Base-by-base conservation (phyloP, 75 land plant species). In the Pinus albicaulis region DNA sequence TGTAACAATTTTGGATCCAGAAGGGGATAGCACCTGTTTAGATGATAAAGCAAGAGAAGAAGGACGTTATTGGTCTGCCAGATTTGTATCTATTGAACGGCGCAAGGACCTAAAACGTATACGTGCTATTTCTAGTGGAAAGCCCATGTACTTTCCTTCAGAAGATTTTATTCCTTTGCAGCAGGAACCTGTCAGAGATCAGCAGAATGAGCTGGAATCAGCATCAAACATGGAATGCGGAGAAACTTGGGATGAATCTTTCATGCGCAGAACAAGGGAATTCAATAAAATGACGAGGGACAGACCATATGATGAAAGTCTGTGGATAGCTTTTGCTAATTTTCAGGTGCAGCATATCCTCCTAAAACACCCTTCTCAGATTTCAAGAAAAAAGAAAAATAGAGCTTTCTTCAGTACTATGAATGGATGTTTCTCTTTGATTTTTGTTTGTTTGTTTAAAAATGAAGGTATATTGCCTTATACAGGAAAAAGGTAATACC, bases 181-280 rank as follows among this genome's bases (percentile, higher is more conserved):
- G 23, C 83, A 81, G 28, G 38, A 68, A 74, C 11, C 60, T 38
- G 53, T 59, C 13, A 52, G 56, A 26, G 28, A 23, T 81, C 74
- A 73, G 69, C 66, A 53, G 34, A 71, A 5, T 63, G 38, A 22
- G 52, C 28, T 34, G 59, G 76, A 36, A 1, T 22, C 71, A 38
- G 14, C 17, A 61, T 60, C 6, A 16, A 56, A 17, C 44, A 74
- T 56, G 25, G 76, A 76, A 34, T 48, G 80, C 62, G 98, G 90
- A 76, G 98, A 97, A 82, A 91, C 92, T 55, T 92, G 95, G 93
- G 92, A 97, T 44, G 99, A 92, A 82, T 89, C 89, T 76, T 81
- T 97, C 12, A 76, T 86, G 34, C 86, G 89, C 19, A 89, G 83
- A 82, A 94, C 98, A 73, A 88, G 78, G 78, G 93, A 94, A 61